A percentile compares a stretch with the other conserved stretches of the same genome.
These are phyloP conservation scores for Fusarium sp. DNA, from an alignment of 2,329 filamentous ascomycete genomes.

Conservation along the genomic window DNA sequence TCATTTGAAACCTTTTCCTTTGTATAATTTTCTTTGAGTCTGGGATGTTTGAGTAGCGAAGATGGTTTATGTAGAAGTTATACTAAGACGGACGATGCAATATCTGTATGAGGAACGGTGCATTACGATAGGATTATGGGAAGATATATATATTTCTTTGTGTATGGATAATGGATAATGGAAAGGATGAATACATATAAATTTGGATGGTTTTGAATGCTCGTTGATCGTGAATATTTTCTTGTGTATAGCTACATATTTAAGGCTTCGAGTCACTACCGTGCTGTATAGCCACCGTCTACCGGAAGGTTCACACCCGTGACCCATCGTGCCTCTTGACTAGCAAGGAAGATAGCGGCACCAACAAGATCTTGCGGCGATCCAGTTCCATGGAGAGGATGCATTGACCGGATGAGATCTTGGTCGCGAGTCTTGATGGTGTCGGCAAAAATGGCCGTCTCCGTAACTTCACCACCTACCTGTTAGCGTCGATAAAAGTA, in stretches of 20 bases:
- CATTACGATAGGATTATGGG: background rate
- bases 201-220: background rate
- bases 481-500: rapidly evolving
- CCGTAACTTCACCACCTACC: slow-evolving; percentile 17
- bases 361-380: slow-evolving; percentile 41
- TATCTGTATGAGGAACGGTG: slow-evolving; percentile 24
- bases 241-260: background rate
- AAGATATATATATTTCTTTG: background rate
- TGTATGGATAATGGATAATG: slow-evolving; percentile 1
- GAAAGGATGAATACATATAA: background rate
- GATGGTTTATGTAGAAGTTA: slow-evolving; percentile 21
- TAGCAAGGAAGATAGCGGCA: slow-evolving; percentile 50
- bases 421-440: slow-evolving; percentile 25
- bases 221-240: background rate
- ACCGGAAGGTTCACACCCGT: slow-evolving; percentile 50
- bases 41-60: slow-evolving; percentile 7
- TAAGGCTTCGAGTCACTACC: slow-evolving; percentile 1
- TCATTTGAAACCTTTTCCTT: slow-evolving; percentile 13
- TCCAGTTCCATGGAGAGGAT: slow-evolving; percentile 43
- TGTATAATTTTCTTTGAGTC: slow-evolving; percentile 7
- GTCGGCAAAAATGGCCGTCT: slow-evolving; percentile 41
- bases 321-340: slow-evolving; percentile 52
- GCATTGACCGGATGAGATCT: slow-evolving; percentile 23
- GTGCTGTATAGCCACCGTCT: slow-evolving; percentile 51
- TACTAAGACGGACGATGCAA: slow-evolving; percentile 28